These are phyloP conservation scores for Syzygium jambos DNA, from an alignment of 345 rosid genomes.

Conservation along the genomic window DNA sequence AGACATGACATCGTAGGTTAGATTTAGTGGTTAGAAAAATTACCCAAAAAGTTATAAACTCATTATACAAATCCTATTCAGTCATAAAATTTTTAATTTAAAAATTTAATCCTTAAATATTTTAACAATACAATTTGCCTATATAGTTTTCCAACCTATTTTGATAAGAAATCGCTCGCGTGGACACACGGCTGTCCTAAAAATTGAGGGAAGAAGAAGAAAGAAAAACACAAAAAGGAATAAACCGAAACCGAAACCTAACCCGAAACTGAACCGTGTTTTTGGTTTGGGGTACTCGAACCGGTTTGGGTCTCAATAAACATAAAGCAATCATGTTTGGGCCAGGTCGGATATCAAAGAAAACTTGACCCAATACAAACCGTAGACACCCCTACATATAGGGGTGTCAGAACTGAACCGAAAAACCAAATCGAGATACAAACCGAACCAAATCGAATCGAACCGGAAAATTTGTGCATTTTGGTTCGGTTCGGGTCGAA, in stretches of 20 bases:
- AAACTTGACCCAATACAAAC: background rate
- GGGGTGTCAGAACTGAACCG: too few species aligned
- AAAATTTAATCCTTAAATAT: too few species aligned
- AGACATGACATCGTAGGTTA: background rate
- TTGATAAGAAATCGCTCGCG: too few species aligned
- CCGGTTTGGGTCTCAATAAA: background rate
- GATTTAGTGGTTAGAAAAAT: background rate
- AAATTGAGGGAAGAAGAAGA: background rate
- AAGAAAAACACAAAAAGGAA: background rate
- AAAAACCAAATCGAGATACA: too few species aligned
- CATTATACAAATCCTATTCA: fast-evolving
- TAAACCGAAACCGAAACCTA: background rate
- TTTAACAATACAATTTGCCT: background rate
- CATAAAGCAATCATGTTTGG: background rate
- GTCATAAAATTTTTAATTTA: background rate
- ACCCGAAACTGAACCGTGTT: background rate
- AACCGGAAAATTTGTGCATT: too few species aligned
- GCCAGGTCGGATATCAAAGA: background rate
- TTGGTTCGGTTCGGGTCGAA: too few species aligned
- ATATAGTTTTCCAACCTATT: fast-evolving
- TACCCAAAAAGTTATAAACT: background rate
- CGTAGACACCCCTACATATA: background rate
- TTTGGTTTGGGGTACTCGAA: too few species aligned
- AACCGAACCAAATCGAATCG: too few species aligned
- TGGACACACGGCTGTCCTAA: too few species aligned